phyloP scores from a whole-genome alignment of 176 grass and related monocot species.

The Oryza nivara region DNA sequence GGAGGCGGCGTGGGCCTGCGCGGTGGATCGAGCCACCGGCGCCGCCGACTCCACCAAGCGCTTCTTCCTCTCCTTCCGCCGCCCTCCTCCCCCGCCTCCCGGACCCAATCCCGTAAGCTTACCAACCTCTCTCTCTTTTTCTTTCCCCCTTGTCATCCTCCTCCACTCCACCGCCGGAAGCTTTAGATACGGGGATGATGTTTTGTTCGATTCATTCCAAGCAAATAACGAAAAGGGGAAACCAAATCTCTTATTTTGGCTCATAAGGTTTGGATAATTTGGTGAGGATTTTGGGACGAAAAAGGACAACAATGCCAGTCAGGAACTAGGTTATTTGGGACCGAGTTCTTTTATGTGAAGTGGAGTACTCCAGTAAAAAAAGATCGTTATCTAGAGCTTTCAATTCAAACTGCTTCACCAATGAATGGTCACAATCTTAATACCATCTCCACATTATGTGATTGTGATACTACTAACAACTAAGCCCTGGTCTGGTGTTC shows the following conservation, averaged over 20 bases:
- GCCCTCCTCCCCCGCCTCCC: neutral
- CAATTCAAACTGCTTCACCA: neutral
- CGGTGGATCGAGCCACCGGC: slow-evolving; percentile 60
- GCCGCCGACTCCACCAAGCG: slow-evolving; percentile 60
- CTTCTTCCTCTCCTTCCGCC: slow-evolving; percentile 60
- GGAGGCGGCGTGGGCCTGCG: slow-evolving; percentile 57
- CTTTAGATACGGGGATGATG: neutral
- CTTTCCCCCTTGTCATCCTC: neutral
- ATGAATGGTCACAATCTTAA: neutral
- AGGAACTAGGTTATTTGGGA: neutral
- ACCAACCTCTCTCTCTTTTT: neutral
- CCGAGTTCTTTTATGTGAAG: neutral
- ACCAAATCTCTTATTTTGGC: no score
- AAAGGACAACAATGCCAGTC: neutral
- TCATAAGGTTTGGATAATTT: neutral
- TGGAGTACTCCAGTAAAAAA: neutral
- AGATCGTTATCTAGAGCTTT: neutral
- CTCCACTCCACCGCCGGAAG: neutral
- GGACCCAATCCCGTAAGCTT: slow-evolving; percentile 58
- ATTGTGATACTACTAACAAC: neutral
- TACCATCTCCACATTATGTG: neutral
- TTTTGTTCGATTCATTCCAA: neutral
- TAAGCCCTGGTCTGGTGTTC: neutral
- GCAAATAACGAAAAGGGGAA: neutral
- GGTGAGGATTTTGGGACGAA: neutral